These are phyloP conservation scores for Ustilago trichophora DNA, from an alignment of 1,284 basidiomycete species.

Conservation along the genomic window DNA sequence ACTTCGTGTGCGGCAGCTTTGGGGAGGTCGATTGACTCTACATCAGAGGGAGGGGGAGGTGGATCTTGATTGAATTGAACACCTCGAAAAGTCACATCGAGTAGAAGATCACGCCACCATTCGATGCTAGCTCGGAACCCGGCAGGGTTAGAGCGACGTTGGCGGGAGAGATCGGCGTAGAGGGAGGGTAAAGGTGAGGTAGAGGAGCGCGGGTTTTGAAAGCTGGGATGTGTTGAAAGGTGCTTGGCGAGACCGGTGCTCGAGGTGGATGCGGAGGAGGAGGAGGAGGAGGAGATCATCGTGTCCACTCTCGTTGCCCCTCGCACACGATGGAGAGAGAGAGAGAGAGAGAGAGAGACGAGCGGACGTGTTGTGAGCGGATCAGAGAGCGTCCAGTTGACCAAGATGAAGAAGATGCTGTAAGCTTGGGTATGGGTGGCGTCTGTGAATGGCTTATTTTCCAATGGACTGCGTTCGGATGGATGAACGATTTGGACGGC, in stretches of 20 bases:
- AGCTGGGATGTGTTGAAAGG: slow-evolving; percentile 30
- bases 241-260: slow-evolving; percentile 14
- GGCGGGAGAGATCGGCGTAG: slow-evolving; percentile 85
- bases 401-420: too few relatives aligned
- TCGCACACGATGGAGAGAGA: too few relatives aligned
- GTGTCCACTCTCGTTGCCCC: too few relatives aligned
- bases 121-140: slow-evolving; percentile 82
- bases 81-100: slow-evolving; percentile 70
- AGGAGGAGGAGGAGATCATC: not conserved
- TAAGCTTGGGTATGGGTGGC: too few relatives aligned
- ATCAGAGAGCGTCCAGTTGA: too few relatives aligned
- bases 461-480: too few relatives aligned
- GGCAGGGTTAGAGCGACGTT: slow-evolving; percentile 82
- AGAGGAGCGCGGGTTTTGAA: slow-evolving; percentile 20
- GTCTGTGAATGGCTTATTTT: too few relatives aligned
- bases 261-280: not conserved
- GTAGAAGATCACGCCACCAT: slow-evolving; percentile 84
- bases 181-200: slow-evolving; percentile 74
- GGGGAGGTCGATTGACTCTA: not conserved
- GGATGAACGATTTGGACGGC: too few relatives aligned
- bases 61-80: slow-evolving; percentile 20
- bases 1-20: not conserved
- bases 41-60: not conserved
- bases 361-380: too few relatives aligned
- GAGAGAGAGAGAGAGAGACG: too few relatives aligned